Evolutionary conservation across 208 protist genomes (phyloP).

Genomic region (Trichomonas gallinae): DNA sequence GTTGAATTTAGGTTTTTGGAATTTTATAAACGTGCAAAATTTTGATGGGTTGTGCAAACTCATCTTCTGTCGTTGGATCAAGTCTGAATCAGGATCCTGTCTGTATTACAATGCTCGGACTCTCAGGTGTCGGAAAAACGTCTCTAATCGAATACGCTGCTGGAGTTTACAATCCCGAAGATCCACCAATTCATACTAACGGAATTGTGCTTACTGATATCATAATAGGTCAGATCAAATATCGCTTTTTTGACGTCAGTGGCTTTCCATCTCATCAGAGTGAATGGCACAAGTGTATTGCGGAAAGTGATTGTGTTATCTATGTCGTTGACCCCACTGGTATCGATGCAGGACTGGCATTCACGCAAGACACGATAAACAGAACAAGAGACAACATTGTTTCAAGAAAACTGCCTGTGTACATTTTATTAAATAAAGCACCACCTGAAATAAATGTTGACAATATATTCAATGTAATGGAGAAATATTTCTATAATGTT

Average conservation of each 20-base stretch:
- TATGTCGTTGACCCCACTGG: not conserved
- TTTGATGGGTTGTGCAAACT: not conserved
- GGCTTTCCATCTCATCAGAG: not conserved
- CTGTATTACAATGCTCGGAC: not conserved
- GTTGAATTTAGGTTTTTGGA: not conserved
- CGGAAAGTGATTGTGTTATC: not conserved
- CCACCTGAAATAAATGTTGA: not conserved
- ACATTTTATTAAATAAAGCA: not conserved
- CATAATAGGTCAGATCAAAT: not conserved
- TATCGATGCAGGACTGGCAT: not conserved
- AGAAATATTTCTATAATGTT: not conserved
- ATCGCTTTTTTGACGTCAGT: not conserved
- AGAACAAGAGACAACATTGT: not conserved
- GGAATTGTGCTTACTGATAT: not conserved
- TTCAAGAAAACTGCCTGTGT: not conserved
- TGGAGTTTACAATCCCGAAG: not conserved
- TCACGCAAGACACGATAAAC: not conserved
- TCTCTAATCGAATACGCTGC: not conserved
- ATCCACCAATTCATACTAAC: not conserved
- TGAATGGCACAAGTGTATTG: not conserved
- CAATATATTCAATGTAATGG: not conserved
- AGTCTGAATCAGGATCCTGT: not conserved
- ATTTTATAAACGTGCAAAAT: not conserved
- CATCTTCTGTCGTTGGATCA: not conserved
- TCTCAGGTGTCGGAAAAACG: not conserved